Percentiles rank a stretch among this genome's conserved stretches.
phyloP scores from a whole-genome alignment of 192 early-diverging fungal genomes.

The Backusella parvicylindrica region DNA sequence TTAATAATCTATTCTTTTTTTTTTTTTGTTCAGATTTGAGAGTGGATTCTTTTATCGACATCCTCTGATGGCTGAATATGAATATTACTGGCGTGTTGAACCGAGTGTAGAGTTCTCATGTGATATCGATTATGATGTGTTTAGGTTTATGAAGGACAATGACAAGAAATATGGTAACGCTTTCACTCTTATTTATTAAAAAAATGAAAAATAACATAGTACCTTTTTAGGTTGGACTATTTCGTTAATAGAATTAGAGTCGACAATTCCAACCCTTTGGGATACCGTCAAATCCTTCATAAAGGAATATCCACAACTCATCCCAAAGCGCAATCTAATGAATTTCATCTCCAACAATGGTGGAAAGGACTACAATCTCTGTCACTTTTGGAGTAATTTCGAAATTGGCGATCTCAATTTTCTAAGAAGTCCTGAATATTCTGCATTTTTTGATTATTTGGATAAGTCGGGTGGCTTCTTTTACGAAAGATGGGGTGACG shows the following conservation, averaged over 20 bases:
- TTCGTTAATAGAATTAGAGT: slow-evolving; percentile 56
- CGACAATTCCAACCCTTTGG: slow-evolving; percentile 79
- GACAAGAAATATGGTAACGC: slow-evolving; percentile 72
- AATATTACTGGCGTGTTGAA: slow-evolving; percentile 86
- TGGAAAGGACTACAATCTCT: slow-evolving; percentile 57
- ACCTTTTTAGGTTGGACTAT: slow-evolving; percentile 56
- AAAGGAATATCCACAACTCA: slow-evolving; percentile 46
- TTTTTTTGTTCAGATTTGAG: slow-evolving; percentile 39
- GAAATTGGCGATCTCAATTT: slow-evolving; percentile 79
- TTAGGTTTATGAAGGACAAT: slow-evolving; percentile 69
- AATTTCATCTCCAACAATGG: slow-evolving; percentile 40
- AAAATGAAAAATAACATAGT: too few species aligned
- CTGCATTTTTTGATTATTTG: slow-evolving; percentile 60
- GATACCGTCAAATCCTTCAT: slow-evolving; percentile 53
- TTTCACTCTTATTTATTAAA: too few species aligned
- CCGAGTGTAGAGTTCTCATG: slow-evolving; percentile 77
- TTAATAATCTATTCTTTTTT: background rate
- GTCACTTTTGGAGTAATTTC: slow-evolving; percentile 87
- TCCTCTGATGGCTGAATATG: slow-evolving; percentile 60
- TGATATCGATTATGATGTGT: slow-evolving; percentile 83
- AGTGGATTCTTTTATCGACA: slow-evolving; percentile 83
- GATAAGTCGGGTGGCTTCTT: slow-evolving; percentile 84
- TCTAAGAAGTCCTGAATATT: slow-evolving; percentile 63
- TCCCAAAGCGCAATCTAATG: slow-evolving; percentile 51
- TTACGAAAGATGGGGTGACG: slow-evolving; percentile 80